These are phyloP conservation scores for Lepiota brunneoincarnata DNA, from an alignment of 768 basidiomycete species.

Conservation along the genomic window DNA sequence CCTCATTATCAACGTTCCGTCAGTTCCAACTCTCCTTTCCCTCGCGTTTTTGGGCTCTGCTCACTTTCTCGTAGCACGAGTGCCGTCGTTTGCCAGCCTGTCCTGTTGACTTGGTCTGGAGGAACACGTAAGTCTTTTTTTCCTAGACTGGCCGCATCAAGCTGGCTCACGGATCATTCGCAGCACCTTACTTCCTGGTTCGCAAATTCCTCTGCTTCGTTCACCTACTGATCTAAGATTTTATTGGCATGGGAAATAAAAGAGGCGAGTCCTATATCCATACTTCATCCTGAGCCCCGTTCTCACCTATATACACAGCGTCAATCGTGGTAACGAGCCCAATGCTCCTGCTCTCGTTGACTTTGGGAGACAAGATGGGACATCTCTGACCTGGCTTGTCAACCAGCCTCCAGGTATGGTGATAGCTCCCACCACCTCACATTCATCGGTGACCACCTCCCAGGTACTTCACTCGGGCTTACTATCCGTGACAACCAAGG, in stretches of 20 bases:
- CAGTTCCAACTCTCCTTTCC: conserved; percentile 24
- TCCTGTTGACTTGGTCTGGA: conserved; percentile 51
- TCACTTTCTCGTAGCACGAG: conserved; percentile 32
- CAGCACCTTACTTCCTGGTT: conserved; percentile 69
- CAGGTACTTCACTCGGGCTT: conserved; percentile 54
- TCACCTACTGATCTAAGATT: neutral
- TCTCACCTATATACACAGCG: conserved; percentile 30
- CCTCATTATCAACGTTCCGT: conserved; percentile 71
- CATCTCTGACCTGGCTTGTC: conserved; percentile 51
- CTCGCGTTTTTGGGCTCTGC: neutral
- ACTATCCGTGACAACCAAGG: conserved; percentile 64
- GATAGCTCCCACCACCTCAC: neutral
- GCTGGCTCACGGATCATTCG: conserved; percentile 12
- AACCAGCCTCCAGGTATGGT: conserved; percentile 25
- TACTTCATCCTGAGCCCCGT: neutral
- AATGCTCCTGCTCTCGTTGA: conserved; percentile 39
- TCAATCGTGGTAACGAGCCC: conserved; percentile 53
- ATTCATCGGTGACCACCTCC: neutral
- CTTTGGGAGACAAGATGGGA: conserved; percentile 38
- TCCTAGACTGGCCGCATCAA: neutral
- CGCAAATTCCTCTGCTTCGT: conserved; percentile 21
- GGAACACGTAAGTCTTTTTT: conserved; percentile 44
- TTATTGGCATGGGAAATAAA: neutral
- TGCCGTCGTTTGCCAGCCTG: conserved; percentile 56
- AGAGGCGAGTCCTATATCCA: conserved; percentile 7